Evolutionary conservation across 2,329 filamentous ascomycete species (phyloP).

Genomic region (Penicillium sp.): DNA sequence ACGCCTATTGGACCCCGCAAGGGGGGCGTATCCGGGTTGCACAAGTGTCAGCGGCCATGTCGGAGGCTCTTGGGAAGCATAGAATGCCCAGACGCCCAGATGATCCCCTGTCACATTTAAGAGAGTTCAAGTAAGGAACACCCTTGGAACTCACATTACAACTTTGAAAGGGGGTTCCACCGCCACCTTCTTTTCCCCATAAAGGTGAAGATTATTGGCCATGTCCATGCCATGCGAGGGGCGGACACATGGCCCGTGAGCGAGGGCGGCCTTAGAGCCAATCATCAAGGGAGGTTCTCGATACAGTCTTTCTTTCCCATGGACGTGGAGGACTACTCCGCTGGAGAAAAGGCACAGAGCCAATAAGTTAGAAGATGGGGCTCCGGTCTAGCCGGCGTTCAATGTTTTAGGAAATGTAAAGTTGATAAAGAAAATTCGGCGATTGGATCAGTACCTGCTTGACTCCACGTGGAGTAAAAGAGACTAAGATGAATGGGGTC

Average conservation of each 20-base stretch:
- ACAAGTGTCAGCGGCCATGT: too few species aligned
- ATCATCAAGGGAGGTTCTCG: background rate
- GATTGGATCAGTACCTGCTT: constrained; percentile 22
- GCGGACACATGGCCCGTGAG: constrained; percentile 27
- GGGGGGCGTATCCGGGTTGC: too few species aligned
- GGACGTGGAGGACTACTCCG: constrained; percentile 1
- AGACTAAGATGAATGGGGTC: constrained; percentile 9
- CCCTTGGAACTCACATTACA: background rate
- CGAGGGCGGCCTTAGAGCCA: constrained; percentile 5
- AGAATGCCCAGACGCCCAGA: background rate
- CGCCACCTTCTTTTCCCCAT: constrained; percentile 20
- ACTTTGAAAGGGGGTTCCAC: constrained; percentile 16
- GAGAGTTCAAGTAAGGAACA: constrained; percentile 11
- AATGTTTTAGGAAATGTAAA: too few species aligned
- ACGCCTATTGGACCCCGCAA: background rate
- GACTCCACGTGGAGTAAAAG: constrained; percentile 25
- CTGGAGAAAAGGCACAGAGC: background rate
- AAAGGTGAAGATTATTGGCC: constrained; percentile 15
- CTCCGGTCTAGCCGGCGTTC: constrained; percentile 5
- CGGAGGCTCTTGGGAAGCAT: background rate
- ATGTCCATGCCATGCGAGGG: constrained; percentile 25
- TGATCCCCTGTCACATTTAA: background rate
- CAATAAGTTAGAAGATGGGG: background rate
- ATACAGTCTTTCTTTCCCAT: background rate
- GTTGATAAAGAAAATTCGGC: constrained; percentile 14